Evolutionary conservation across 1,139 yeast genomes (phyloP).

Genomic region (Hemisphaericaspora subhashii): DNA sequence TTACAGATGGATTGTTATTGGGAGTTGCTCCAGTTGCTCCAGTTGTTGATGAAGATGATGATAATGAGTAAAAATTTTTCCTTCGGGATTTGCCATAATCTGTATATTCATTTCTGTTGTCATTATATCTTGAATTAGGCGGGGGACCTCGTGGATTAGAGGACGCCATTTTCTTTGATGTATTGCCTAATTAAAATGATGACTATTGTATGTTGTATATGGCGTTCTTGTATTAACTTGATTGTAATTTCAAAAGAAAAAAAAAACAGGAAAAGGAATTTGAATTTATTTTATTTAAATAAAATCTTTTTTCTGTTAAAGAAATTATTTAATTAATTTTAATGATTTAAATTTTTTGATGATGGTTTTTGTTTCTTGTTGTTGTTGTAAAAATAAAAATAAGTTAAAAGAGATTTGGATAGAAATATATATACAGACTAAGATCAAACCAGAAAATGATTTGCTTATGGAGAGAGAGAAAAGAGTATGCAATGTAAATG

Average conservation of each 20-base stretch:
- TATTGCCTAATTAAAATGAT: background rate
- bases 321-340: no score
- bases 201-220: background rate
- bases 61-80: constrained; percentile 32
- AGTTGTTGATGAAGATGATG: constrained; percentile 9
- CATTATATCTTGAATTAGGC: constrained; percentile 27
- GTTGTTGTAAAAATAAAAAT: no score
- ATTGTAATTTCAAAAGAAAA: background rate
- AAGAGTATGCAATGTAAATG: no score
- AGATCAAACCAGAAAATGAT: no score
- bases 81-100: constrained; percentile 36
- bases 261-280: no score
- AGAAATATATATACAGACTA: no score
- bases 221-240: background rate
- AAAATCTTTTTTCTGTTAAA: no score
- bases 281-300: no score
- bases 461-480: no score
- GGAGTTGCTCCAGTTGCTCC: constrained; percentile 5
- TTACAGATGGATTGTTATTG: constrained; percentile 2
- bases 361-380: no score
- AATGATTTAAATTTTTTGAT: no score
- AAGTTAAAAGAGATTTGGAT: no score
- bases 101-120: constrained; percentile 24
- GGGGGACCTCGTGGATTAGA: constrained; percentile 36
- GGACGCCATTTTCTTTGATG: constrained; percentile 21